Base-by-base conservation (phyloP, 129 eudicot genomes). In the Flaveria sonorensis region DNA sequence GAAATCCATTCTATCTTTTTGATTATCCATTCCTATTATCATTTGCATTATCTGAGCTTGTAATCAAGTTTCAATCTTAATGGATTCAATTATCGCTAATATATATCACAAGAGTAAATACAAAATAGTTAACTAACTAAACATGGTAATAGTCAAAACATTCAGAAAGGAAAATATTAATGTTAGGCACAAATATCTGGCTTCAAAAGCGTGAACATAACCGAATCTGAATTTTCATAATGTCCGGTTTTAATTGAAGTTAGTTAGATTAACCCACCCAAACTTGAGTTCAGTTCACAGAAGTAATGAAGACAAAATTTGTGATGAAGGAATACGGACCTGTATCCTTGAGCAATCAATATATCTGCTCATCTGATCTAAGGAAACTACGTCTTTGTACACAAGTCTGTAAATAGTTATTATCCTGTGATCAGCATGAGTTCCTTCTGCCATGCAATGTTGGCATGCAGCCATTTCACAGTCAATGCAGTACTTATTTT, bases 351-450 rank as follows among this genome's bases (percentile, higher is more conserved):
- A 68, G 74, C 88, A 86, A 66, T 92, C 87, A 16, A 88, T 72
- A 26, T 81, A 71, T 2, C 9, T 26, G 67, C 69, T 79, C 57
- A 92, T 86, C 60, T 88, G 81, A 14, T 18, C 43, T 0, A 79
- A 81, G 53, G 82, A 81, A 3, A 92, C 93, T 19, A 88, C 96
- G 45, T 83, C 93, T 74, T 86, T 78, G 59, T 83, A 78, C 59
- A 83, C 87, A 74, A 86, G 93, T 6, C 86, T 81, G 80, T 89
- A 89, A 1, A 92, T 81, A 16, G 74, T 92, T 40, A 92, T 70
- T 7, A 77, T 53, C 28, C 24, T 78, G 64, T 90, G 92, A 28
- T 77, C 70, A 0, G 15, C n/a, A 71, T 88, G 96, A 18, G 13
- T 2, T 6, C 80, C 92, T 52, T 59, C 42, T 40, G 80, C 43